Evolutionary conservation across 2,329 filamentous ascomycete genomes (phyloP).

Genomic region (Ceratocystis alfenasii): DNA sequence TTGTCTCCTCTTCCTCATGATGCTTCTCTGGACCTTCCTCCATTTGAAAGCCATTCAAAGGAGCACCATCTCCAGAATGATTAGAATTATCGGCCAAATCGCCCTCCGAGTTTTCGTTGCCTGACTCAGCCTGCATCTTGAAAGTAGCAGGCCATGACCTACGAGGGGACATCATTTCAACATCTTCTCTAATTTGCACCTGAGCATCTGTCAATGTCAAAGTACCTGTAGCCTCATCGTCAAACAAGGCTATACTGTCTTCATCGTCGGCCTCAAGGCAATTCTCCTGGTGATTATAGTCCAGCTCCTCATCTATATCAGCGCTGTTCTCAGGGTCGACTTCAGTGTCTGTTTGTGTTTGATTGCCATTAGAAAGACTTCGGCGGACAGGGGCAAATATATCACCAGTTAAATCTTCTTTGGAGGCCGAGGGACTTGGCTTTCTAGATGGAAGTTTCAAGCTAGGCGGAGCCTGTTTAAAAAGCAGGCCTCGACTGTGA

Average conservation of each 20-base stretch:
- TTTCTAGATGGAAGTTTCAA: conserved; percentile 18
- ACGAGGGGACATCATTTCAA: conserved; percentile 19
- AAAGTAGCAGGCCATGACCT: conserved; percentile 1
- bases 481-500: conserved; percentile 13
- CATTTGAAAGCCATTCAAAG: neutral
- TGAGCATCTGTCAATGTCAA: conserved; percentile 18
- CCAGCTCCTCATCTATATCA: neutral
- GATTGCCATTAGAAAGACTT: conserved; percentile 2
- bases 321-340: conserved; percentile 20
- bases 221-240: conserved; percentile 22
- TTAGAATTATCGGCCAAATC: neutral
- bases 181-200: conserved; percentile 16
- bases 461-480: conserved; percentile 19
- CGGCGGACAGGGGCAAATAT: conserved; percentile 22
- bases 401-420: conserved; percentile 20
- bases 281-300: no score
- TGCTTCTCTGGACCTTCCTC: neutral
- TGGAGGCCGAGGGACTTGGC: conserved; percentile 9
- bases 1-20: neutral
- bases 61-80: neutral
- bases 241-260: conserved; percentile 16
- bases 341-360: neutral
- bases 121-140: conserved; percentile 8
- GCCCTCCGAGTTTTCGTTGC: neutral
- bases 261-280: conserved; percentile 11